Percentiles rank a stretch among this genome's conserved stretches.
Evolutionary conservation across 352 stramenopile genomes (phyloP).

Genomic region (Globisporangium emineosum): DNA sequence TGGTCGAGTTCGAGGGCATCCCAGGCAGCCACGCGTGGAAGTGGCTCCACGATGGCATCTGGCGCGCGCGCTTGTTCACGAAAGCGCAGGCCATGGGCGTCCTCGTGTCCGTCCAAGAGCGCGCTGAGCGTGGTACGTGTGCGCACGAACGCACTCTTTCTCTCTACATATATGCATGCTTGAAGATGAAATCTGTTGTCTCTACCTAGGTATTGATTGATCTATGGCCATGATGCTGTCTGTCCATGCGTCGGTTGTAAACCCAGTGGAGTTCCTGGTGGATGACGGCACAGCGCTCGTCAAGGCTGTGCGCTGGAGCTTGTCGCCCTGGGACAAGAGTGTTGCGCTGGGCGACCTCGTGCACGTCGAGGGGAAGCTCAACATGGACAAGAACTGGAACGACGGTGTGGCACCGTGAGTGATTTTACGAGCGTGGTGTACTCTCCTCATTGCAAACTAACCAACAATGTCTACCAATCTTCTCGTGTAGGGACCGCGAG

Average conservation of each 20-base stretch:
- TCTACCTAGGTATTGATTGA: too few relatives aligned
- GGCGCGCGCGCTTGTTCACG: conserved; percentile 42
- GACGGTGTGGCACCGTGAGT: conserved; percentile 19
- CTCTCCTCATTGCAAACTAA: not conserved
- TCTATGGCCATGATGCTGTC: not conserved
- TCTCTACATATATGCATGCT: not conserved
- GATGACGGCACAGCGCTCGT: conserved; percentile 73
- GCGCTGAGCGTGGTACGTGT: conserved; percentile 43
- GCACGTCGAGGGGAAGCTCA: conserved; percentile 71
- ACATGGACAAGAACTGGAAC: conserved; percentile 48
- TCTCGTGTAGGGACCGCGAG: conserved; percentile 35
- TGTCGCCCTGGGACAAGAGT: conserved; percentile 14
- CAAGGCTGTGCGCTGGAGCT: conserved; percentile 51
- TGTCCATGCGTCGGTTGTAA: not conserved
- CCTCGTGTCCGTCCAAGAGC: conserved; percentile 53
- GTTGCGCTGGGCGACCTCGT: conserved; percentile 64
- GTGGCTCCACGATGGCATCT: conserved; percentile 21
- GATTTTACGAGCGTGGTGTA: too few relatives aligned
- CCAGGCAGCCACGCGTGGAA: conserved; percentile 59
- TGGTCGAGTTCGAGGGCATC: conserved; percentile 46
- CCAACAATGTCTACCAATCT: not conserved
- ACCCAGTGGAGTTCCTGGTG: conserved; percentile 61
- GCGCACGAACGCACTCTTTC: not conserved
- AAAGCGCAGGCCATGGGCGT: conserved; percentile 67
- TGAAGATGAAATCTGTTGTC: not conserved